phyloP scores from a whole-genome alignment of 1,139 yeast species.

The Pichia sp. region DNA sequence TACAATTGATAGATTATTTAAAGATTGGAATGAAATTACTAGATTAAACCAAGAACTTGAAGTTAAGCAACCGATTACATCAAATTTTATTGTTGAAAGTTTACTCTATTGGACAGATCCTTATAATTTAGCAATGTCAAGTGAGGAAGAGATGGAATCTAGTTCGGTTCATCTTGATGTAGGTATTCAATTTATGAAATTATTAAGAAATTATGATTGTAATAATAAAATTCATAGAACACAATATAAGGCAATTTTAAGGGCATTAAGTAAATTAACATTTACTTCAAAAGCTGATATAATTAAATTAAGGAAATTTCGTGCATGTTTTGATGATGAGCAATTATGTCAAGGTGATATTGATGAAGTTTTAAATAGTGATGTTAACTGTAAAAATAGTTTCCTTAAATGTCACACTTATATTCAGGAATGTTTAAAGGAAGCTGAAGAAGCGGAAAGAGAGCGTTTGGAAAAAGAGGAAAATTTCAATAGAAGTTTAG shows the following conservation, averaged over 20 bases:
- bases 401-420: slow-evolving; percentile 20
- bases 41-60: slow-evolving; percentile 22
- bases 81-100: slow-evolving; percentile 65
- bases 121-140: slow-evolving; percentile 49
- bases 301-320: slow-evolving; percentile 22
- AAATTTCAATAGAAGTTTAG: slow-evolving; percentile 1
- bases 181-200: slow-evolving; percentile 49
- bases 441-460: slow-evolving; percentile 22
- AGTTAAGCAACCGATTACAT: slow-evolving; percentile 36
- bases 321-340: slow-evolving; percentile 19
- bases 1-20: slow-evolving; percentile 52
- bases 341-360: slow-evolving; percentile 26
- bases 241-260: slow-evolving; percentile 51
- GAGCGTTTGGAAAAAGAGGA: background rate
- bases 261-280: slow-evolving; percentile 45
- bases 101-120: slow-evolving; percentile 87
- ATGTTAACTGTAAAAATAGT: slow-evolving; percentile 19
- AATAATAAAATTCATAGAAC: slow-evolving; percentile 29
- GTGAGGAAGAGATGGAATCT: slow-evolving; percentile 35
- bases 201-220: slow-evolving; percentile 31
- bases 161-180: slow-evolving; percentile 55
- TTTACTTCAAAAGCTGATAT: slow-evolving; percentile 31
- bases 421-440: slow-evolving; percentile 21
- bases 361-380: slow-evolving; percentile 21
- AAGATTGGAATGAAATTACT: slow-evolving; percentile 35